Percentiles rank a stretch among this genome's conserved stretches.
These are phyloP conservation scores for Toxicodendron radicans DNA, from an alignment of 345 rosid genomes.

Conservation along the genomic window DNA sequence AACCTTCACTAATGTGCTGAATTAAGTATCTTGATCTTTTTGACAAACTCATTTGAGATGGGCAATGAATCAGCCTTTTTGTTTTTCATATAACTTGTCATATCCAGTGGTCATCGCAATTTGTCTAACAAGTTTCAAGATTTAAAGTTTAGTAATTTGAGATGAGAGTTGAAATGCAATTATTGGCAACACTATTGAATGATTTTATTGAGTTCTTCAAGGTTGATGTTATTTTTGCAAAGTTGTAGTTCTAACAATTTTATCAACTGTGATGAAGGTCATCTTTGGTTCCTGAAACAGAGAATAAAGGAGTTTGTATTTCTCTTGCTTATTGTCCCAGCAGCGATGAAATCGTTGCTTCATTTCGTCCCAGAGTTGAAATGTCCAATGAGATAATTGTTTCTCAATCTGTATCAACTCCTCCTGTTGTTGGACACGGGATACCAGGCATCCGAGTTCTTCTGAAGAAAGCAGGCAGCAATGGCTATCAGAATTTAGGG, in stretches of 20 bases:
- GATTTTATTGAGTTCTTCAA: constrained; percentile 5
- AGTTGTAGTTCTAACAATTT: constrained; percentile 21
- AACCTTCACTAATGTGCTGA: neutral
- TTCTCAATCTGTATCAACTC: constrained; percentile 48
- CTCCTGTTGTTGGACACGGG: constrained; percentile 40
- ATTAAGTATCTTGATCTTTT: constrained; percentile 2
- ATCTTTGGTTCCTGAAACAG: constrained; percentile 50
- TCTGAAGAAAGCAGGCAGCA: constrained; percentile 50
- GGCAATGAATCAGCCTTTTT: neutral
- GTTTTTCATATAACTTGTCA: neutral
- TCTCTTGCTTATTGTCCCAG: constrained; percentile 63
- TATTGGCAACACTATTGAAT: neutral
- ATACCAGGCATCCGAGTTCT: constrained; percentile 56
- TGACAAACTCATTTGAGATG: neutral
- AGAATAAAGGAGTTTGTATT: constrained; percentile 73
- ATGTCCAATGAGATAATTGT: constrained; percentile 33
- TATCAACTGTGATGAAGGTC: constrained; percentile 48
- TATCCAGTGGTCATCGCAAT: neutral
- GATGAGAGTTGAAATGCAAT: neutral
- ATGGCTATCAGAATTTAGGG: constrained; percentile 43
- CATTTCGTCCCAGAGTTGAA: constrained; percentile 73
- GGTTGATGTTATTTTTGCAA: neutral
- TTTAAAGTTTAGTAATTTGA: neutral
- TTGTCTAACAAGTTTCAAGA: neutral
- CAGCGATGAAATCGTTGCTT: constrained; percentile 61